phyloP scores from a whole-genome alignment of 2,329 filamentous ascomycete genomes.

The Fusarium tricinctum region DNA sequence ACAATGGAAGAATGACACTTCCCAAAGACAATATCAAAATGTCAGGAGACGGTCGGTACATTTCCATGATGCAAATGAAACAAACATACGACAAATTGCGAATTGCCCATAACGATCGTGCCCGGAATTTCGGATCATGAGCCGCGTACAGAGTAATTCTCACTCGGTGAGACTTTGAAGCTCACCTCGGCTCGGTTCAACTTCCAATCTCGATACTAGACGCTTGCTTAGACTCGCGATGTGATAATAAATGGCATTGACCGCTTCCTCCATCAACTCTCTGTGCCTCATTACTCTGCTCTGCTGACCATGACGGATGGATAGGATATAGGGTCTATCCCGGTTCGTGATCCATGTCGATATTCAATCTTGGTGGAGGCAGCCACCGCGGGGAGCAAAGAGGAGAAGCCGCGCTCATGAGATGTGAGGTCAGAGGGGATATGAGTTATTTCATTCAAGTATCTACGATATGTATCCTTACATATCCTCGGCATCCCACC shows the following conservation, averaged over 20 bases:
- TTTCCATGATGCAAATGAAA: conserved; percentile 24
- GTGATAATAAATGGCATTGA: conserved; percentile 5
- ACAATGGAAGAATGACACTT: conserved; percentile 8
- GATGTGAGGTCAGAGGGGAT: conserved; percentile 31
- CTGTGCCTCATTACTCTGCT: conserved; percentile 29
- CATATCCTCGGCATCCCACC: conserved; percentile 1
- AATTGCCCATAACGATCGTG: conserved; percentile 13
- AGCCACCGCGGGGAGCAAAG: conserved; percentile 42
- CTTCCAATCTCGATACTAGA: conserved; percentile 29
- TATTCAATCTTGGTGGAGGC: conserved; percentile 12
- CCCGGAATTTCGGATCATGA: conserved; percentile 25
- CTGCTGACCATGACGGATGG: conserved; percentile 46
- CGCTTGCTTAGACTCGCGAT: background rate
- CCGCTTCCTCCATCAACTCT: conserved; percentile 18
- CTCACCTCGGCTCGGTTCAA: conserved; percentile 19
- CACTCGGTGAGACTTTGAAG: conserved; percentile 11
- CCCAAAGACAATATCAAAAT: background rate
- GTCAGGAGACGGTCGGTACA: background rate
- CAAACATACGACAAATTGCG: conserved; percentile 29
- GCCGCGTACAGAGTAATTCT: conserved; percentile 6
- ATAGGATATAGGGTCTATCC: conserved; percentile 13
- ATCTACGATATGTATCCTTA: too few species aligned
- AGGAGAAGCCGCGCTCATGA: conserved; percentile 43
- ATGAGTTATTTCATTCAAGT: conserved; percentile 2
- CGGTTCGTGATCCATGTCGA: conserved; percentile 25